These are phyloP conservation scores for Fulvia fulva DNA, from an alignment of 2,329 filamentous ascomycete genomes.

Conservation along the genomic window DNA sequence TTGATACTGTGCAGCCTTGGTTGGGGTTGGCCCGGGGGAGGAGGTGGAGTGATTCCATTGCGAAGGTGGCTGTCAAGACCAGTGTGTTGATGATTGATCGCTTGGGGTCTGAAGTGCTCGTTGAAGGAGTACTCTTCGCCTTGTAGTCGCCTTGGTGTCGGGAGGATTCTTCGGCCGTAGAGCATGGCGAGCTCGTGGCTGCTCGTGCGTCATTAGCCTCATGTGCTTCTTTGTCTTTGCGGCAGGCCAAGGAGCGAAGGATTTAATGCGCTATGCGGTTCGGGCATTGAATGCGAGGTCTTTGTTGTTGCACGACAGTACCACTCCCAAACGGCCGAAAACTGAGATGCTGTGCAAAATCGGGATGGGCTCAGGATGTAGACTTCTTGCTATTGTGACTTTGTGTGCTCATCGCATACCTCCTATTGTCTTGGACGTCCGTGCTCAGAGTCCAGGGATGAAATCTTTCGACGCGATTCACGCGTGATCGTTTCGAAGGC, in stretches of 20 bases:
- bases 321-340: not conserved
- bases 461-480: not conserved
- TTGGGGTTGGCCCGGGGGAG: conserved; percentile 24
- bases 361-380: not conserved
- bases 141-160: not conserved
- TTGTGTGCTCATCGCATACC: not conserved
- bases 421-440: not conserved
- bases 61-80: not conserved
- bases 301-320: not conserved
- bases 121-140: not conserved
- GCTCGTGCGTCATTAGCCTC: not conserved
- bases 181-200: not conserved
- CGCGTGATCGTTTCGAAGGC: not conserved
- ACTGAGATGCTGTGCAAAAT: not conserved
- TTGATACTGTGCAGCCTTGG: conserved; percentile 27
- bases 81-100: not conserved
- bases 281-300: not conserved
- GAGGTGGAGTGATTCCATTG: conserved; percentile 14
- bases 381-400: not conserved
- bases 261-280: not conserved
- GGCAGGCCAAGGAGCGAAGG: not conserved
- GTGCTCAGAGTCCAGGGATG: not conserved
- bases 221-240: not conserved
- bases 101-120: not conserved
- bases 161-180: not conserved